Evolutionary conservation across 2,329 filamentous ascomycete species (phyloP), one percentile per base, ranked within the genome.

Genomic region (Penicillium crustosum): DNA sequence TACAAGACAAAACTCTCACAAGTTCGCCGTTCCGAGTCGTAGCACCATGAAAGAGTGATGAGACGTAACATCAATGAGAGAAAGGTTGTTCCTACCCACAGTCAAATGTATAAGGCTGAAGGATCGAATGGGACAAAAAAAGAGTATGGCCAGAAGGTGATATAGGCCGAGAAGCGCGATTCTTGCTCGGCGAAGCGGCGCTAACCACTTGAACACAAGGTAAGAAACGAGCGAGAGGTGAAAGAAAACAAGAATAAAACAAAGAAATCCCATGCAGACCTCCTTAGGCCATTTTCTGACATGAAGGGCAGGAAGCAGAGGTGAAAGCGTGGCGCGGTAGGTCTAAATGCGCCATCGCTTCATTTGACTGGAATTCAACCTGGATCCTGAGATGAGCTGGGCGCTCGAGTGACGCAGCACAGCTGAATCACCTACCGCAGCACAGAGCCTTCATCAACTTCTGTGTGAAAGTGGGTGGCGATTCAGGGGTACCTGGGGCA

Each of bases 391-490:
- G 44, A 67, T 68, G 63, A 68, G 66, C 61, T 57, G 60, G 62
- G 62, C 59, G 62, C 57, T 49, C 57, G 57, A 57, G 39, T 51
- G 50, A 58, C 41, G 50, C 59, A 59, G 57, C 61, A 63, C 57
- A 56, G 51, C 57, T 47, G 42, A 58, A 67, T 72, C 69, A 77
- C 75, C 70, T 78, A 84, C 91, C 91, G 79, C 93, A 97, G 86
- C 93, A 97, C 58, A 97, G 81, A 59, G 87, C 85, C 82, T 94
- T 96, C 85, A 93, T 89, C 74, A 97, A 82, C 82, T 97, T 97
- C 79, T 96, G 90, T 79, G 93, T 87, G 63, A 91, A 90, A 58
- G 88, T 89, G 45, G 87, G 89, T 74, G 93, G 89, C 65, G 87
- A 82, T 73, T 94, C 89, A 67, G 83, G 79, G 65, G 75, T 76